Evolutionary conservation across 345 rosid species (phyloP), one percentile per base, ranked within the genome.

Genomic region (Luvunga scandens): DNA sequence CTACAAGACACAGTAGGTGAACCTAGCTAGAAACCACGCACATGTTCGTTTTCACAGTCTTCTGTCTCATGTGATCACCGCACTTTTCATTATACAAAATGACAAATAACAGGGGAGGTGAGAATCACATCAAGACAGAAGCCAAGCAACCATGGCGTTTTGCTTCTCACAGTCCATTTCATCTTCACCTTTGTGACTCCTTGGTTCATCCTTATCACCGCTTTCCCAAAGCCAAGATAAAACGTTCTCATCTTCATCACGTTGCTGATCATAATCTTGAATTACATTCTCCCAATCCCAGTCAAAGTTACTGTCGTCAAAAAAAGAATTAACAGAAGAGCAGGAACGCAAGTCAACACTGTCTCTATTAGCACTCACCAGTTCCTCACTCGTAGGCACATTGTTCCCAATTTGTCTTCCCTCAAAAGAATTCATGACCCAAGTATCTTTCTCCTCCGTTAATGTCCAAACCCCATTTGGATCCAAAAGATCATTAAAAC

Each of bases 261-360:
- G 71, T 13, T 72, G 33, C 14, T 21, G 61, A 13, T 80, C 84
- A 12, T 70, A 70, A 24, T 77, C 75, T 42, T 24, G 72, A 59
- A 79, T 66, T 12, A 81, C 70, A 71, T 72, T 71, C 12, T 80
- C 88, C 87, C 86, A 83, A 21, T 72, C 79, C 86, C 88, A 85
- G 63, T 80, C 83, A 19, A 75, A 34, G 31, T 39, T 73, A 66
- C 61, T n/a, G 28, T 74, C 77, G 18, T 83, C 75, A 33, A 85
- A 75, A 70, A 78, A 72, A 0, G 86, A 77, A 8, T 77, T 66
- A 50, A 69, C 73, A 19, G 85, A 68, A 36, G 84, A 77, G 57
- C 72, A 62, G 16, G 77, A 63, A 19, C 63, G 22, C 73, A 61
- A 76, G 6, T 73, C 86, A 24, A 48, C 48, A 34, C 65, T 19